Conservation (phyloP, 1,284 basidiomycete species). For the Erythrobasidium hasegawianum region DNA sequence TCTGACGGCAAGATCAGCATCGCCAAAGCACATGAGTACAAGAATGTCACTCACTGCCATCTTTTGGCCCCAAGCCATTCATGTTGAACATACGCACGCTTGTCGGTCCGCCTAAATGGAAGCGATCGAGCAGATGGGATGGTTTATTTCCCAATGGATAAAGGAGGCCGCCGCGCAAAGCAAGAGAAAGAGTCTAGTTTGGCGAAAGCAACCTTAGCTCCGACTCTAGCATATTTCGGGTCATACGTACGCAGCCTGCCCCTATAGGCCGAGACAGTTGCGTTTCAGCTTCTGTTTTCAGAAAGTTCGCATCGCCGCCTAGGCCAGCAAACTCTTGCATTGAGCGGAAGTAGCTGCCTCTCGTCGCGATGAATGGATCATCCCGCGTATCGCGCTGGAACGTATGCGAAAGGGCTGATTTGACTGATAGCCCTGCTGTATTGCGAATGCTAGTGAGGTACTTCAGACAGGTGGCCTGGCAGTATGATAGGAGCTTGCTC, state of each 20-base stretch:
- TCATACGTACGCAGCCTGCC: slow-evolving; percentile 49
- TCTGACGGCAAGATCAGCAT: slow-evolving; percentile 40
- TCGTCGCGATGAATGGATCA: slow-evolving; percentile 50
- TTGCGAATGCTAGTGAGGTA: slow-evolving; percentile 67
- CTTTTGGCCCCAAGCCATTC: slow-evolving; percentile 78
- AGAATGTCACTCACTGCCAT: slow-evolving; percentile 60
- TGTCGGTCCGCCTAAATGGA: slow-evolving; percentile 90
- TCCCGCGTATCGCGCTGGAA: slow-evolving; percentile 76
- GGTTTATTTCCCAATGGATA: slow-evolving; percentile 54
- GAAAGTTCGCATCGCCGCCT: slow-evolving; percentile 62
- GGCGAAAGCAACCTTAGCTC: too few species aligned
- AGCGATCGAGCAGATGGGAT: slow-evolving; percentile 72
- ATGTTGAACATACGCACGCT: slow-evolving; percentile 79
- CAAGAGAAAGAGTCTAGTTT: slow-evolving; percentile 65
- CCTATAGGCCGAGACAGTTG: slow-evolving; percentile 62
- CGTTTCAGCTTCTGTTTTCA: slow-evolving; percentile 65
- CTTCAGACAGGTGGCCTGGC: too few species aligned
- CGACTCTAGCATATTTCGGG: too few species aligned
- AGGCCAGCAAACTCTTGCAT: slow-evolving; percentile 68
- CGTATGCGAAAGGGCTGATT: slow-evolving; percentile 78
- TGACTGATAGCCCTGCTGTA: slow-evolving; percentile 71
- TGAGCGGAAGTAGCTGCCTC: slow-evolving; percentile 20
- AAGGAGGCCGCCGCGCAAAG: slow-evolving; percentile 62
- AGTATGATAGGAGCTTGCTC: too few species aligned
- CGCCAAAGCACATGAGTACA: background rate